Evolutionary conservation across 352 stramenopile species (phyloP).

Genomic region (Phytopythium delawarense): DNA sequence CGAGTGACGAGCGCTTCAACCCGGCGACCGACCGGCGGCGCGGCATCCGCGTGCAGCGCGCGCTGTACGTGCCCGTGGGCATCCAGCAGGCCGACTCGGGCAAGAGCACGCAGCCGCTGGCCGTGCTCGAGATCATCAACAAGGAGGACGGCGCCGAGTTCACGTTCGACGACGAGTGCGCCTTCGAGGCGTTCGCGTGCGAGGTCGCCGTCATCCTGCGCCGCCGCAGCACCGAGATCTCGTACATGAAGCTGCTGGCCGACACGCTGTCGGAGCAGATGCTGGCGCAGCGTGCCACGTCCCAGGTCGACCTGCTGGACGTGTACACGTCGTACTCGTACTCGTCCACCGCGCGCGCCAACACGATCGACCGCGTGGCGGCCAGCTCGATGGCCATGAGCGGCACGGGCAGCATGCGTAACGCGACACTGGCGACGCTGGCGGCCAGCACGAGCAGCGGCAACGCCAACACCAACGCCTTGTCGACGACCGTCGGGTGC

Average conservation of each 20-base stretch:
- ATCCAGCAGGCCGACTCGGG: conserved; percentile 42
- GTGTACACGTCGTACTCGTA: conserved; percentile 72
- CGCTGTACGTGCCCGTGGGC: conserved; percentile 84
- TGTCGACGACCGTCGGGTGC: conserved; percentile 1
- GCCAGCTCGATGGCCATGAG: not conserved
- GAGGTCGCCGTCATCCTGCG: conserved; percentile 85
- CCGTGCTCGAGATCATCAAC: conserved; percentile 89
- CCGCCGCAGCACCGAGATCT: conserved; percentile 79
- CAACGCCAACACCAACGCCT: not conserved
- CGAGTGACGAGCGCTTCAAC: conserved; percentile 56
- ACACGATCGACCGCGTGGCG: conserved; percentile 3
- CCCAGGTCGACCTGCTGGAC: conserved; percentile 74
- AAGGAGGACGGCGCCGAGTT: conserved; percentile 67
- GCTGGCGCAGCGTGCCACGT: conserved; percentile 60
- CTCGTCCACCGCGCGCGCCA: conserved; percentile 5
- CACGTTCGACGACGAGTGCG: conserved; percentile 82
- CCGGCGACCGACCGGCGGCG: conserved; percentile 45
- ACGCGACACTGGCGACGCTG: conserved; percentile 5
- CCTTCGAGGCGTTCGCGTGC: conserved; percentile 81
- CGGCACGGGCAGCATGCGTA: conserved; percentile 1
- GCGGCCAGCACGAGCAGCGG: not conserved
- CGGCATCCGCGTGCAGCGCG: conserved; percentile 58
- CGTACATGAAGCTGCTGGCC: conserved; percentile 86
- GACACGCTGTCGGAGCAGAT: conserved; percentile 76
- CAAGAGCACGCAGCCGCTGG: conserved; percentile 58